Base-by-base conservation (phyloP, 2,329 filamentous ascomycete species). In the Endocalyx cinctus region DNA sequence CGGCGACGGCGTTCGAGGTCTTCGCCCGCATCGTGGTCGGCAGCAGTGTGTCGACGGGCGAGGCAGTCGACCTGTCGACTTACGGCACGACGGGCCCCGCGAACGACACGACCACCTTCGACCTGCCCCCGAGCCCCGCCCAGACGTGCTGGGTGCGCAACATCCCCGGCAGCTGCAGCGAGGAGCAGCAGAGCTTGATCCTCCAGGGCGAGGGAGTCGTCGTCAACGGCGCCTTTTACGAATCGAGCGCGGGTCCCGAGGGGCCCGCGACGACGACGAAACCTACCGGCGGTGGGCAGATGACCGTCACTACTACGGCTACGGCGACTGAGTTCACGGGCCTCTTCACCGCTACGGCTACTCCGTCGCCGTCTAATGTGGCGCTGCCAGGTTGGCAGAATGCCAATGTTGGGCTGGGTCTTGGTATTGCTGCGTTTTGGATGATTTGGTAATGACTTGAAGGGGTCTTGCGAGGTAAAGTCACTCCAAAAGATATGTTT, bases 131-230 rank as follows among this genome's bases (percentile, higher is more conserved):
- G 10, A 58, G 63, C 23, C 66, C 66, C 1, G 48, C 55, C 8
- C 56, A 66, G 3, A 72, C 66, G 5, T 82, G 77, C 54, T 79
- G 69, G 62, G 46, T 79, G 5, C 63, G 75, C n/a, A 60, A 60
- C 25, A 59, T 70, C 26, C 55, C 57, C 11, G 52, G 55, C 7
- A 73, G 70, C 4, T 81, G 77, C 48, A 67, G 60, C 4, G 45
- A 60, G 3, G 64, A 70, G 7, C 64, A 79, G 44, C 64, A 37
- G 26, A 39, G 34, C 19, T 19, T 29, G 3, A 37, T 49, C 3
- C 19, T 37, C 2, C 27, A 39, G 6, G 38, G 32, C 11, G 34
- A 41, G 20, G 46, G 35, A 3, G 35, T 34, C 13, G 36, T 45
- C 3, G 29, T 43, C 5, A 44, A 47, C n/a, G 46, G 46, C 5